Base-by-base conservation (phyloP, 148 eudicot species). In the Hydrangea macrophylla region DNA sequence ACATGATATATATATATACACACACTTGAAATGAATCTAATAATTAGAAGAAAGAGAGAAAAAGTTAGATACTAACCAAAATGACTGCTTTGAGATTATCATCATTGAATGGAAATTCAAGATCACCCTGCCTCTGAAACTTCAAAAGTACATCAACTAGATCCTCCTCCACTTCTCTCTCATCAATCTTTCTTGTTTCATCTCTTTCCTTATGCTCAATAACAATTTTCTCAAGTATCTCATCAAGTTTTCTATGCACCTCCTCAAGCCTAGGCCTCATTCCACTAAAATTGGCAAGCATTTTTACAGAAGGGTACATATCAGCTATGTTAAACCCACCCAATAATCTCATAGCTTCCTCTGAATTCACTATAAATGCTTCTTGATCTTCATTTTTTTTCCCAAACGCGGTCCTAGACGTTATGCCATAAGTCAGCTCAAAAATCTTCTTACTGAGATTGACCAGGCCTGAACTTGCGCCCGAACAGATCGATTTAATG, bases 291-390 rank as follows among this genome's bases (percentile, higher is more conserved):
- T 2, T 6, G 3, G 62, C 48, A 24, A 73, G 50, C 37, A 69
- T 8, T 58, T 64, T 78, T 9, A 70, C 22, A 6, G 78, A 73
- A 54, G 81, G 81, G 36, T 44, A 78, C 25, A 78, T 13, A 36
- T 78, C 81, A 37, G 62, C 70, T 0, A 73, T 24, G 33, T 32
- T 61, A 23, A 78, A 78, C 0, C 81, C 81, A 8, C 58, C 42
- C 1, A 65, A 58, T 8, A 73, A 9, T 6, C 0, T 22, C 13
- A 26, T 24, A 15, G 9, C 27, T 10, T 73, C 77, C 32, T 50
- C 32, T 5, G 58, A 22, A 9, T 64, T 1, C 45, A 30, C 23
- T 23, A 73, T 20, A 11, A 63, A 51, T 18, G 20, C 57, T 17
- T 63, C 67, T 18, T 68, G 66, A 13, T 78, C 44, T 26, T 64